Base-by-base conservation (phyloP, 2,329 filamentous ascomycete genomes). In the Exophiala phaeomuriformis region DNA sequence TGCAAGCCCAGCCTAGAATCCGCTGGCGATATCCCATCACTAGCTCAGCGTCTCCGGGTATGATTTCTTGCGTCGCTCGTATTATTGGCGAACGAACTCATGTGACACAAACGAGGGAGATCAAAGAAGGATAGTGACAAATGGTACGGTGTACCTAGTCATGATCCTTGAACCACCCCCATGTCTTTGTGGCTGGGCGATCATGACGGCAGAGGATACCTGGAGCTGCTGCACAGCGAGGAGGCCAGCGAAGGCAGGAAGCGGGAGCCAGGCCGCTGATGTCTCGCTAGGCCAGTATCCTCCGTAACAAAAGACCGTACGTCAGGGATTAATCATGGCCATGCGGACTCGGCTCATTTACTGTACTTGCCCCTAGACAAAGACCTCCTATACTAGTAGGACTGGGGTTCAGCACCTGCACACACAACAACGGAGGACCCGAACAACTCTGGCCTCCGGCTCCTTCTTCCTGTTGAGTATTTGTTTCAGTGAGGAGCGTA, bases 401-500 rank as follows among this genome's bases (percentile, higher is more conserved):
- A 19, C 19, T 19, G 19, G 19, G 19, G 19, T 19, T 19, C 19
- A 19, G 37, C 29, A 7, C 30, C 31, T 35, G 39, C 12, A 29
- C 31, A 28, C 27, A 33, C 37, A n/a, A 31, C 29, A 41, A 41
- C 19, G 47, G 31, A 43, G 39, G 12, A 32, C 10, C 28, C 10
- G 29, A 31, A 31, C 28, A 19, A 45, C 10, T 35, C 19, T 35
- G 44, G 4, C 10, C 6, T 8, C 8, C 4, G 44, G n/a, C 30
- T 5, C 37, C n/a, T 47, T n/a, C 41, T 29, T 40, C 28, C 12
- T 49, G 30, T 33, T 6, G 41, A 39, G 51, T 47, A n/a, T 39
- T 46, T 50, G 56, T 58, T 58, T 56, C 56, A 58, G 43, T 55
- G 39, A 37, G 45, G 55, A 58, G 52, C 51, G 56, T 56, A 51